phyloP scores from a whole-genome alignment of 2,329 filamentous ascomycete genomes.

The Penicillium olsonii region DNA sequence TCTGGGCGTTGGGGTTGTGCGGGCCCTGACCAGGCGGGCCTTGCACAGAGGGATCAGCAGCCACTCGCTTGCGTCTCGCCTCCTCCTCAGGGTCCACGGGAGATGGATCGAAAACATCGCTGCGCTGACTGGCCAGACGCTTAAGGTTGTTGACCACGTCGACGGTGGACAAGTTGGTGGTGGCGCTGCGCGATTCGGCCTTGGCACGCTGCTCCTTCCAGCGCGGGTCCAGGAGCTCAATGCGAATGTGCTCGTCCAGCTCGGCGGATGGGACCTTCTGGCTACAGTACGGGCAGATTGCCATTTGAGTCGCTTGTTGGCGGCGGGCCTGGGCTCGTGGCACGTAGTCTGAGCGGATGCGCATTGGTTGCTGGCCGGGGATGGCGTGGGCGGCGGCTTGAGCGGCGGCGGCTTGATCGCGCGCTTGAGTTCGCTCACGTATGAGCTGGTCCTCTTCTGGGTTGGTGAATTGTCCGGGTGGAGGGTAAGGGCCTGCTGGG shows the following conservation, averaged over 20 bases:
- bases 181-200: constrained; percentile 78
- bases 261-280: constrained; percentile 86
- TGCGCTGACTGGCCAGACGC: constrained; percentile 84
- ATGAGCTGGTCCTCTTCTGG: constrained; percentile 65
- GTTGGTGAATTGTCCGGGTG: constrained; percentile 31
- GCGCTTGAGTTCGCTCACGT: constrained; percentile 56
- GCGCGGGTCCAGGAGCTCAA: constrained; percentile 87
- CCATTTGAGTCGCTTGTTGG: constrained; percentile 63
- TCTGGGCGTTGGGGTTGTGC: constrained; percentile 32
- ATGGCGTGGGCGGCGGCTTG: constrained; percentile 74
- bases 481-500: constrained; percentile 29
- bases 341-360: constrained; percentile 91
- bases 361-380: constrained; percentile 64
- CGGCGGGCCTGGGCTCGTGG: constrained; percentile 75
- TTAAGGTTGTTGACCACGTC: constrained; percentile 95
- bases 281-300: constrained; percentile 88
- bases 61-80: constrained; percentile 73
- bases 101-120: constrained; percentile 75
- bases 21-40: no score
- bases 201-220: constrained; percentile 97
- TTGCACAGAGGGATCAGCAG: constrained; percentile 48
- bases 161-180: constrained; percentile 79
- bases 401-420: constrained; percentile 70
- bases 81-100: constrained; percentile 70
- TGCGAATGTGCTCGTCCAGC: constrained; percentile 89